Evolutionary conservation across 441 rosid species (phyloP).

Genomic region (Theobroma grandiflorum): DNA sequence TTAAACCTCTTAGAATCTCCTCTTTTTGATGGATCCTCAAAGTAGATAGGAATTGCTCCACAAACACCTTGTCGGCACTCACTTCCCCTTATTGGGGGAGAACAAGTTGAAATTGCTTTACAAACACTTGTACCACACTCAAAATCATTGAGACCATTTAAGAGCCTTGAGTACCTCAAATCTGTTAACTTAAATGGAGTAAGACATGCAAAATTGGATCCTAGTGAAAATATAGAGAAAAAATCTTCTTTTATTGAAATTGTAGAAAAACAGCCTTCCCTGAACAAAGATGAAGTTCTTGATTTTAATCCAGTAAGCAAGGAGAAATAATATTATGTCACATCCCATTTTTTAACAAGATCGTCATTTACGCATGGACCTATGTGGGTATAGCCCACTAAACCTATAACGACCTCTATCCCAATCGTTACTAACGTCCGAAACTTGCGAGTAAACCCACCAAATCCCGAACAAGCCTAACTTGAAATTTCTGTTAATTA

Average conservation of each 20-base stretch:
- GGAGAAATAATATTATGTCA: slow-evolving; percentile 40
- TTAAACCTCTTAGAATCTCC: slow-evolving; percentile 8
- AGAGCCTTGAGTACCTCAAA: slow-evolving; percentile 53
- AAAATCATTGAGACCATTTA: slow-evolving; percentile 48
- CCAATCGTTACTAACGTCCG: too few relatives aligned
- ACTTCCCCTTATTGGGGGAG: slow-evolving; percentile 19
- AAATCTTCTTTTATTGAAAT: slow-evolving; percentile 32
- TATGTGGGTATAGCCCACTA: too few relatives aligned
- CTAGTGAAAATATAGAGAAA: slow-evolving; percentile 35
- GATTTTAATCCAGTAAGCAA: slow-evolving; percentile 49
- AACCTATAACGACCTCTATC: too few relatives aligned
- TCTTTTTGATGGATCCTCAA: slow-evolving; percentile 22
- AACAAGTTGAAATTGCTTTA: slow-evolving; percentile 65
- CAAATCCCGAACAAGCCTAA: too few relatives aligned
- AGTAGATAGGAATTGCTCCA: slow-evolving; percentile 66
- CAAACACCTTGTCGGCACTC: slow-evolving; percentile 63
- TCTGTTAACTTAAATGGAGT: slow-evolving; percentile 34
- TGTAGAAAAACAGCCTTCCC: slow-evolving; percentile 35
- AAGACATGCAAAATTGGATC: slow-evolving; percentile 26
- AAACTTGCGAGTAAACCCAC: too few relatives aligned
- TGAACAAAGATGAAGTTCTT: slow-evolving; percentile 46
- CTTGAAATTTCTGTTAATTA: too few relatives aligned
- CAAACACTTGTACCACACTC: slow-evolving; percentile 63
- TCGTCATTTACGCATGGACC: too few relatives aligned
- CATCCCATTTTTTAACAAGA: too few relatives aligned